These are phyloP conservation scores for Trypanosoma caninum DNA, from an alignment of 208 protist species.

Conservation along the genomic window DNA sequence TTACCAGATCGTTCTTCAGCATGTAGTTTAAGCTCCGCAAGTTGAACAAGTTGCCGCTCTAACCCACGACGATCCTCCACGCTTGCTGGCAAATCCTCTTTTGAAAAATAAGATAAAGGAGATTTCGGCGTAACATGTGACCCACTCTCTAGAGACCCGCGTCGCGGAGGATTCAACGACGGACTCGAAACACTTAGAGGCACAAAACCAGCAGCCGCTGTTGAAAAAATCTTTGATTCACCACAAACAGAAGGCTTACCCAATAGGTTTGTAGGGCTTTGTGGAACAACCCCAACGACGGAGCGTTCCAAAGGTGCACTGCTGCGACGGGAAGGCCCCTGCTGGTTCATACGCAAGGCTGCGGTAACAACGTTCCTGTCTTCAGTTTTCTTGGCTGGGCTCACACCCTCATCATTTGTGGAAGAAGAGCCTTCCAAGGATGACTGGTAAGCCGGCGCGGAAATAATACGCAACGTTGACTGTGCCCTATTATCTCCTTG, in stretches of 20 bases:
- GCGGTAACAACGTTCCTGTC: neutral
- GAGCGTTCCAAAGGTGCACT: constrained; percentile 15
- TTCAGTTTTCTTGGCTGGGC: neutral
- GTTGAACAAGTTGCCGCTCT: constrained; percentile 4
- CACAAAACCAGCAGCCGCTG: constrained; percentile 12
- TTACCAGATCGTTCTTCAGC: neutral
- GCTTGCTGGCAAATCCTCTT: constrained; percentile 12
- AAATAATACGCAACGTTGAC: constrained; percentile 3
- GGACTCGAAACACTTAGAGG: neutral
- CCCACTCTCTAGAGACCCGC: neutral
- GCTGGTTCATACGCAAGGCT: neutral
- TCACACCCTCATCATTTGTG: neutral
- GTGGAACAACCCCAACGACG: no score
- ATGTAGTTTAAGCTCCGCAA: neutral
- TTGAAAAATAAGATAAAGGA: neutral
- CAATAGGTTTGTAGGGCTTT: neutral
- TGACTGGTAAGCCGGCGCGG: neutral
- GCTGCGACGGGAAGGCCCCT: constrained; percentile 1
- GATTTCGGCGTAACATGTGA: neutral
- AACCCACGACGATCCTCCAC: constrained; percentile 10
- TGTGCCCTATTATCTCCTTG: no score
- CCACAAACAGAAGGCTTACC: neutral
- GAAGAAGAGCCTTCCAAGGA: neutral
- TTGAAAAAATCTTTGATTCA: constrained; percentile 11
- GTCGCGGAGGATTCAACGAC: neutral